Conservation (phyloP, 306 rosid species). For the Gastrolobium bilobum region DNA sequence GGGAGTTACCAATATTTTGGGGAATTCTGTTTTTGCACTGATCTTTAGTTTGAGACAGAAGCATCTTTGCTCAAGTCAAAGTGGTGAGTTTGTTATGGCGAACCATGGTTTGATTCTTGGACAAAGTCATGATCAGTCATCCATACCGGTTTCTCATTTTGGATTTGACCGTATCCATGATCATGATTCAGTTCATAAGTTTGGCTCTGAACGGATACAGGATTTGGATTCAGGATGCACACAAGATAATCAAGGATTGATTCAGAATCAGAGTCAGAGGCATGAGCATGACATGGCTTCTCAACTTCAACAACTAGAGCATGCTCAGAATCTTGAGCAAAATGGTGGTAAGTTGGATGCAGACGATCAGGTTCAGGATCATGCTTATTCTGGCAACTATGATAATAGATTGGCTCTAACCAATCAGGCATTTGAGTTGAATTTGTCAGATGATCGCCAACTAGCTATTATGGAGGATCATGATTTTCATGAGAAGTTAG, state of each 20-base stretch:
- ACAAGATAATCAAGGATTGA: conserved; percentile 39
- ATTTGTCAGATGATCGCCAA: conserved; percentile 55
- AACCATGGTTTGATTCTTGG: conserved; percentile 46
- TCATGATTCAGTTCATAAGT: conserved; percentile 42
- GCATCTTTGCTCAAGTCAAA: conserved; percentile 8
- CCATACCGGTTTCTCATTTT: conserved; percentile 33
- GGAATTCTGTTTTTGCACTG: conserved; percentile 15
- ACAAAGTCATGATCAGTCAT: conserved; percentile 36
- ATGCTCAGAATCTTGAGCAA: conserved; percentile 48
- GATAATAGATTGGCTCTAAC: conserved; percentile 39
- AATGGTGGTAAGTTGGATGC: conserved; percentile 47
- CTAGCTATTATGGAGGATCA: conserved; percentile 54
- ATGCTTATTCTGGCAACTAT: conserved; percentile 41
- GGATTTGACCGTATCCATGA: conserved; percentile 39
- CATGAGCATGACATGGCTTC: conserved; percentile 46
- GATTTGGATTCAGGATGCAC: conserved; percentile 46
- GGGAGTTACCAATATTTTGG: background rate
- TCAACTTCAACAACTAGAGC: conserved; percentile 34
- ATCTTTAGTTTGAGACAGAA: background rate
- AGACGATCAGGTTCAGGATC: conserved; percentile 44
- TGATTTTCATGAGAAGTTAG: conserved; percentile 56
- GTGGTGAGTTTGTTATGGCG: conserved; percentile 46
- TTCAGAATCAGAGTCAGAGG: conserved; percentile 30
- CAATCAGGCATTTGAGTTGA: conserved; percentile 47
- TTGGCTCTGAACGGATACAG: conserved; percentile 32